Percentiles rank a stretch among this genome's conserved stretches.
phyloP scores from a whole-genome alignment of 164 flowering plant genomes.

The Magnolia kwangsiensis region DNA sequence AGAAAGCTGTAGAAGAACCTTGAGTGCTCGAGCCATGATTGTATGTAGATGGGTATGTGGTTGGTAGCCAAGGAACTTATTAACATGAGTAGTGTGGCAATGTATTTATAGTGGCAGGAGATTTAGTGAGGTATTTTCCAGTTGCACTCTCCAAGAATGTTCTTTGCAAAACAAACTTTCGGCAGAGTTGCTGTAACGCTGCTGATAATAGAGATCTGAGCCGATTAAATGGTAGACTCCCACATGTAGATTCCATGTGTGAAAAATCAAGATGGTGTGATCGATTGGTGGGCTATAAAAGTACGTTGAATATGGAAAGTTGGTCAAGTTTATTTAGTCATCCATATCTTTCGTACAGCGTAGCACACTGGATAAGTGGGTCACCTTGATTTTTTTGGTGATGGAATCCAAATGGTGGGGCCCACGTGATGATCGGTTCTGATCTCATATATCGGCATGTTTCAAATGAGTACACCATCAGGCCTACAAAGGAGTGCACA shows the following conservation, averaged over 20 bases:
- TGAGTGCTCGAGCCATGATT: slow-evolving; percentile 1
- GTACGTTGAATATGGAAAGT: background rate
- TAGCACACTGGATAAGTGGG: background rate
- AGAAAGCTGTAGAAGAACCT: background rate
- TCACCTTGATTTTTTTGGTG: no score
- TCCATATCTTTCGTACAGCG: background rate
- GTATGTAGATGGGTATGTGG: background rate
- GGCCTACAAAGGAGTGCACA: no score
- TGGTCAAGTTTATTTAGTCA: background rate
- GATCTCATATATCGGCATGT: background rate
- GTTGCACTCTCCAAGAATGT: background rate
- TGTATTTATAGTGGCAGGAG: background rate
- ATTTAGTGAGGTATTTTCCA: background rate
- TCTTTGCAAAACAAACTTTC: background rate
- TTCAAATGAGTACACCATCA: no score
- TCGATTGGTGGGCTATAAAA: background rate
- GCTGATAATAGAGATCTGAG: background rate
- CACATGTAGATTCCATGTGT: background rate
- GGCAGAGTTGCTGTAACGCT: background rate
- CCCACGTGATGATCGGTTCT: background rate
- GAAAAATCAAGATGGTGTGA: background rate
- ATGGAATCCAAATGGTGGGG: background rate
- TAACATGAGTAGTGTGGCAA: background rate
- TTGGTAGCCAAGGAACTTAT: no score
- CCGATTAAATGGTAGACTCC: background rate